Conservation (phyloP, 2,329 filamentous ascomycete genomes). For the Exophiala sp. region DNA sequence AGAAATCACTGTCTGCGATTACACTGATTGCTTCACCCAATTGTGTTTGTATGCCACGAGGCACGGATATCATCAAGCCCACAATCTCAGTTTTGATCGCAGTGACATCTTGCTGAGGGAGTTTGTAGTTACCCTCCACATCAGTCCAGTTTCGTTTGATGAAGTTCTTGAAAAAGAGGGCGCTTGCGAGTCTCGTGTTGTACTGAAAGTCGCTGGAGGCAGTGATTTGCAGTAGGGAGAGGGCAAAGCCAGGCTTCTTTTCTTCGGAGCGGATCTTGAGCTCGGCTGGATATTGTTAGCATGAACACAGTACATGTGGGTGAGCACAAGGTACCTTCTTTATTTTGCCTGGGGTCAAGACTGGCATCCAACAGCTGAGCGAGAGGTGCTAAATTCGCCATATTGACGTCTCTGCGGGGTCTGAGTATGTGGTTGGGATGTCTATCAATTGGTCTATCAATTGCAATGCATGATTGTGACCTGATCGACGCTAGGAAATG, state of each 20-base stretch:
- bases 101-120: conserved; percentile 74
- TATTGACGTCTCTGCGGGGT: conserved; percentile 33
- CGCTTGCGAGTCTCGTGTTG: conserved; percentile 80
- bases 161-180: conserved; percentile 98
- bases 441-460: conserved; percentile 2
- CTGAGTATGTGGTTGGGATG: neutral
- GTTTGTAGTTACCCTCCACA: conserved; percentile 90
- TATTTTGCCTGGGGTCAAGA: conserved; percentile 80
- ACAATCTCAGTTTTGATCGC: conserved; percentile 95
- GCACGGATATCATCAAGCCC: conserved; percentile 91
- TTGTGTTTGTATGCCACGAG: conserved; percentile 82
- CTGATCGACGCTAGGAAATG: too few relatives aligned
- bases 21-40: conserved; percentile 94
- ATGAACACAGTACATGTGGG: neutral
- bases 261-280: conserved; percentile 73
- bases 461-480: neutral
- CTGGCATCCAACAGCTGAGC: conserved; percentile 86
- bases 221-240: conserved; percentile 85
- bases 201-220: conserved; percentile 67
- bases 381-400: conserved; percentile 53
- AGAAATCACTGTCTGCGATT: conserved; percentile 98
- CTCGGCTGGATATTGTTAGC: conserved; percentile 61
- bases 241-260: conserved; percentile 79
- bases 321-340: conserved; percentile 65
- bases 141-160: conserved; percentile 93